Evolutionary conservation across 768 basidiomycete species (phyloP).

Genomic region (Trametes meyenii): DNA sequence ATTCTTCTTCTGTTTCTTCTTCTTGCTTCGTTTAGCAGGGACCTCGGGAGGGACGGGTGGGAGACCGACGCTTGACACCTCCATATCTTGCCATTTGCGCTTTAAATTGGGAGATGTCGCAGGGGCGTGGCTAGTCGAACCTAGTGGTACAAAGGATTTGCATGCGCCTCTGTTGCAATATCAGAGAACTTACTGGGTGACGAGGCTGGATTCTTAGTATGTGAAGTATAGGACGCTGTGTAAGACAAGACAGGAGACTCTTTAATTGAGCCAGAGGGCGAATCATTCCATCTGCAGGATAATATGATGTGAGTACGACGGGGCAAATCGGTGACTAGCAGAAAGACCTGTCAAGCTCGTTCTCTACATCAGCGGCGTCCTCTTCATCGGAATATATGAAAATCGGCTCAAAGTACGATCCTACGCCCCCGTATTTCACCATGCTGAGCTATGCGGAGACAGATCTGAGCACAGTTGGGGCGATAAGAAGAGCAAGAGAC

Average conservation of each 20-base stretch:
- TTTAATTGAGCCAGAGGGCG: not conserved
- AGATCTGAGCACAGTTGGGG: not conserved
- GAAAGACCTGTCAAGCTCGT: slow-evolving; percentile 18
- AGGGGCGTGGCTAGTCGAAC: not conserved
- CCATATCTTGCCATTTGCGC: not conserved
- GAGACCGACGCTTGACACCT: too few relatives aligned
- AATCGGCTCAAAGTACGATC: slow-evolving; percentile 30
- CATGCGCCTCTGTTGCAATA: not conserved
- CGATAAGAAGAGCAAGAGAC: not conserved
- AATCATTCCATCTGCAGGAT: slow-evolving; percentile 5
- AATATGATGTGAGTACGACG: not conserved
- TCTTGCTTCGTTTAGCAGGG: not conserved
- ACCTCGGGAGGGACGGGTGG: not conserved
- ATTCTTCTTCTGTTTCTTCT: not conserved
- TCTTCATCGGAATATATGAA: slow-evolving; percentile 31
- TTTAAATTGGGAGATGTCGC: not conserved
- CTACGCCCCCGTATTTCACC: slow-evolving; percentile 19
- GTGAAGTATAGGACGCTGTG: not conserved
- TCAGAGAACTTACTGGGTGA: not conserved
- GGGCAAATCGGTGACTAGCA: too few relatives aligned
- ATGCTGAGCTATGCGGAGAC: not conserved
- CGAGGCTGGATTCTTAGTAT: not conserved
- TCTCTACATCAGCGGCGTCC: slow-evolving; percentile 31
- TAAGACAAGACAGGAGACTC: not conserved
- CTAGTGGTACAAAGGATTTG: not conserved